Evolutionary conservation across 306 rosid genomes (phyloP).

Genomic region (Vigna trinervia): DNA sequence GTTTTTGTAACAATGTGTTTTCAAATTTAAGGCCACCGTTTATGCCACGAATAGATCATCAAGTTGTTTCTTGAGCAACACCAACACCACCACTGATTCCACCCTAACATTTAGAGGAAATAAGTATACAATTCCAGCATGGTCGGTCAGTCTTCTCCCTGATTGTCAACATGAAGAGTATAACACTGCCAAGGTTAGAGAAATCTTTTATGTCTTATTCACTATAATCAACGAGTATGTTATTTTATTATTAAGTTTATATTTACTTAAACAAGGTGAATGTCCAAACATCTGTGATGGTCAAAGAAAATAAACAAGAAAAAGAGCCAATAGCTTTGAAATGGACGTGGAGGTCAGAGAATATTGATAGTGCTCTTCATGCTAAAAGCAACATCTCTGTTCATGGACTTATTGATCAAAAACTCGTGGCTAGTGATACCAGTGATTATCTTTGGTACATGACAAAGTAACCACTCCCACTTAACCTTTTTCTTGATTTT

Average conservation of each 20-base stretch:
- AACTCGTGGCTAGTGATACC: constrained; percentile 49
- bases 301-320: constrained; percentile 46
- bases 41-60: constrained; percentile 48
- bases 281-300: constrained; percentile 63
- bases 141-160: constrained; percentile 72
- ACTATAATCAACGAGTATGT: not conserved
- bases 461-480: constrained; percentile 48
- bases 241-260: not conserved
- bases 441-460: constrained; percentile 63
- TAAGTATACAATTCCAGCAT: constrained; percentile 54
- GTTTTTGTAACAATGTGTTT: too few relatives aligned
- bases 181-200: constrained; percentile 61
- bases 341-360: constrained; percentile 68
- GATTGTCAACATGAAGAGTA: constrained; percentile 55
- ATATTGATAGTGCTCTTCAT: constrained; percentile 37
- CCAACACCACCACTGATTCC: constrained; percentile 51
- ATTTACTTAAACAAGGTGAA: constrained; percentile 47
- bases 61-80: constrained; percentile 60
- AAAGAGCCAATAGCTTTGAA: constrained; percentile 49
- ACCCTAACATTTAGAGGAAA: constrained; percentile 51
- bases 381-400: constrained; percentile 35
- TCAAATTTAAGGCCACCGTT: constrained; percentile 48
- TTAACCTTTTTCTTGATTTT: not conserved
- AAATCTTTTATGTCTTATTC: not conserved
- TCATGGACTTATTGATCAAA: constrained; percentile 53